Percentiles rank a stretch among this genome's conserved stretches.
phyloP scores from a whole-genome alignment of 345 rosid species.

The Arabidopsis thaliana region TAIR10.1 NC_003076.8:12655501-12656000 shows the following conservation, averaged over 20 bases:
- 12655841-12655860: too few relatives aligned
- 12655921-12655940: too few relatives aligned
- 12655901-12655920: too few relatives aligned
- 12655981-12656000: too few relatives aligned
- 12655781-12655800: not conserved
- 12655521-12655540: too few relatives aligned
- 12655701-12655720: not conserved
- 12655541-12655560: not conserved
- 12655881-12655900: too few relatives aligned
- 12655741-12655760: not conserved
- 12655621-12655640: not conserved
- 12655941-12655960: too few relatives aligned
- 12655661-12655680: not conserved
- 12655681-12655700: not conserved
- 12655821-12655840: too few relatives aligned
- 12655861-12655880: too few relatives aligned
- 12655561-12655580: not conserved
- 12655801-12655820: slow-evolving; percentile 65
- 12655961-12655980: too few relatives aligned
- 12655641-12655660: not conserved
- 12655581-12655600: slow-evolving; percentile 16
- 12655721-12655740: not conserved
- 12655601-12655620: not conserved
- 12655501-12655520: too few relatives aligned
- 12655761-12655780: too few relatives aligned